Percentiles rank a stretch among this genome's conserved stretches.
These are phyloP conservation scores for Gossypium longicalyx DNA, from an alignment of 345 rosid genomes.

Conservation along the genomic window DNA sequence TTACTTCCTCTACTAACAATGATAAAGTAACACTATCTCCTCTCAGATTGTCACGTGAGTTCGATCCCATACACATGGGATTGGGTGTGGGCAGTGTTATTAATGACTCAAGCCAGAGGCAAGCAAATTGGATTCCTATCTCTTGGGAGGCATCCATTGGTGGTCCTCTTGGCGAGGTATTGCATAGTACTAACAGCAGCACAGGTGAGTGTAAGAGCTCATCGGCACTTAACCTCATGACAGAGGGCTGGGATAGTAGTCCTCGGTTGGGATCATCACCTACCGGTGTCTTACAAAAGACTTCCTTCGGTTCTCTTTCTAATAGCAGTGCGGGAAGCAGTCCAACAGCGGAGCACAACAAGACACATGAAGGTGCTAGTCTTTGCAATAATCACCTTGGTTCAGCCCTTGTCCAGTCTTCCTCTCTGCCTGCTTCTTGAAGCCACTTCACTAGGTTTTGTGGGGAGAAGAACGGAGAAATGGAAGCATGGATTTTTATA, in stretches of 20 bases:
- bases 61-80: slow-evolving; percentile 51
- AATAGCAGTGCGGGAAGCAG: slow-evolving; percentile 88
- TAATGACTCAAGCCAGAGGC: slow-evolving; percentile 37
- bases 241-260: slow-evolving; percentile 52
- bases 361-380: slow-evolving; percentile 30
- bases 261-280: slow-evolving; percentile 59
- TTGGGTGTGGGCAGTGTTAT: slow-evolving; percentile 38
- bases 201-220: slow-evolving; percentile 36
- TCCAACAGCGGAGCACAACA: slow-evolving; percentile 43
- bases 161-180: slow-evolving; percentile 71
- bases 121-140: slow-evolving; percentile 47
- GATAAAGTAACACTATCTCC: slow-evolving; percentile 42
- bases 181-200: slow-evolving; percentile 42
- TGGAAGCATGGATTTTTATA: not conserved
- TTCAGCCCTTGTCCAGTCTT: slow-evolving; percentile 28
- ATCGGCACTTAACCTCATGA: slow-evolving; percentile 44
- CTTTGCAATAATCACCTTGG: slow-evolving; percentile 21
- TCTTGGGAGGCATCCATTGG: slow-evolving; percentile 64
- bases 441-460: not conserved
- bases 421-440: slow-evolving; percentile 25
- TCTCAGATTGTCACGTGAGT: slow-evolving; percentile 38
- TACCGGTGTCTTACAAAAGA: slow-evolving; percentile 72
- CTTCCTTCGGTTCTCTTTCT: slow-evolving; percentile 60
- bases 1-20: slow-evolving; percentile 46
- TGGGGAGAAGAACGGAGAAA: not conserved